phyloP scores from a whole-genome alignment of 108 stramenopile species.

The Conticribra weissflogii region DNA sequence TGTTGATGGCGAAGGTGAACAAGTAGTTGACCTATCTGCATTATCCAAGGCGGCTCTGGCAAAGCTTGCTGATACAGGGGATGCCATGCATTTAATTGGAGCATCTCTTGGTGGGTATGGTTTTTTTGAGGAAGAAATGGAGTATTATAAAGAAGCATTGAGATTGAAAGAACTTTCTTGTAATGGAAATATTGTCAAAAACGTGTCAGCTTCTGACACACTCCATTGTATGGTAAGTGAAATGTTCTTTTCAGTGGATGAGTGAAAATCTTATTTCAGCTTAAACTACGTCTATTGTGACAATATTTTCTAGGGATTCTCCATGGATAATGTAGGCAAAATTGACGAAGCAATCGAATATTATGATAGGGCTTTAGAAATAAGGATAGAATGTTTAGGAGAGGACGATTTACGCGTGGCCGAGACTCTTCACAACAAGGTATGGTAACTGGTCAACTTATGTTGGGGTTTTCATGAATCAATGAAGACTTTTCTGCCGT shows the following conservation, averaged over 20 bases:
- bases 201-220: conserved; percentile 48
- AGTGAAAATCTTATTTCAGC: too few relatives aligned
- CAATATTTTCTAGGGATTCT: conserved; percentile 48
- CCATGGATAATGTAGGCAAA: conserved; percentile 51
- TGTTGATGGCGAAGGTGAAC: conserved; percentile 31
- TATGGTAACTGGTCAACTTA: neutral
- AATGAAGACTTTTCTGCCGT: neutral
- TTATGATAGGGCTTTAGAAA: conserved; percentile 44
- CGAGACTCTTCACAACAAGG: conserved; percentile 56
- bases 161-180: conserved; percentile 36
- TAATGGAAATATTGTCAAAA: conserved; percentile 22
- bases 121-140: conserved; percentile 52
- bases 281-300: too few relatives aligned
- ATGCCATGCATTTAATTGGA: conserved; percentile 57
- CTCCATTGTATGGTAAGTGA: conserved; percentile 20
- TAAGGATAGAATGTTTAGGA: conserved; percentile 36
- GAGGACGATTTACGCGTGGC: conserved; percentile 48
- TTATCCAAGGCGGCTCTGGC: conserved; percentile 24
- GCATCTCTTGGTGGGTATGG: conserved; percentile 52
- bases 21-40: neutral
- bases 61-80: conserved; percentile 41
- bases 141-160: conserved; percentile 48
- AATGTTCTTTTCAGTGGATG: too few relatives aligned
- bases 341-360: conserved; percentile 42
- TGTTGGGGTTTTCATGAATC: neutral